Conservation (phyloP, 495 filamentous ascomycete genomes). For the Geopyxis carbonaria region DNA sequence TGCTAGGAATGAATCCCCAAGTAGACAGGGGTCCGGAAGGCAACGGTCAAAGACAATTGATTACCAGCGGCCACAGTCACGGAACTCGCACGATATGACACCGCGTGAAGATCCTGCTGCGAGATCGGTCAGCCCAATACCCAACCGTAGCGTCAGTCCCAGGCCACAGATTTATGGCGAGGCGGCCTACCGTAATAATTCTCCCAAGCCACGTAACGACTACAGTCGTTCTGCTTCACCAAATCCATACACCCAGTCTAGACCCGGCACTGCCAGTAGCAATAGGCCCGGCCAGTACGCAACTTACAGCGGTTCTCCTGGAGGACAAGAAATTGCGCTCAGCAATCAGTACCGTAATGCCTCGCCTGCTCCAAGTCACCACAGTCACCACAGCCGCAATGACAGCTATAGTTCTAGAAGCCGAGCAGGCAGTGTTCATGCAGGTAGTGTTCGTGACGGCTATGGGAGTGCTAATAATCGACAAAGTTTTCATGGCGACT, state of each 20-base stretch:
- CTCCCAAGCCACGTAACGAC: slow-evolving; percentile 17
- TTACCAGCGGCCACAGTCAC: slow-evolving; percentile 15
- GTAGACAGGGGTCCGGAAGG: slow-evolving; percentile 24
- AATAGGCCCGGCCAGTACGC: slow-evolving; percentile 17
- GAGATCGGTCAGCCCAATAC: slow-evolving; percentile 28
- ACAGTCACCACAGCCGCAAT: slow-evolving; percentile 24
- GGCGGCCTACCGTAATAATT: slow-evolving; percentile 16
- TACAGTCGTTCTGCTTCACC: slow-evolving; percentile 22
- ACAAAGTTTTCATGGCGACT: slow-evolving; percentile 24
- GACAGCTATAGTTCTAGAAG: slow-evolving; percentile 39
- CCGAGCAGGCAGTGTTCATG: slow-evolving; percentile 1
- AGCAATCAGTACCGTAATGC: slow-evolving; percentile 17
- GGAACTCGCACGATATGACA: slow-evolving; percentile 25
- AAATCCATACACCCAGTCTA: slow-evolving; percentile 23
- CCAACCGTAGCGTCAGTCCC: slow-evolving; percentile 40
- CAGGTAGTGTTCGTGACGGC: slow-evolving; percentile 12
- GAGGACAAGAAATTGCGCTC: slow-evolving; percentile 20
- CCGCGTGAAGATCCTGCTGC: slow-evolving; percentile 23
- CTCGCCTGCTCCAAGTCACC: slow-evolving; percentile 20
- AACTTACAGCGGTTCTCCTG: slow-evolving; percentile 20
- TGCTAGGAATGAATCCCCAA: slow-evolving; percentile 21
- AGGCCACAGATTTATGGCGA: slow-evolving; percentile 30
- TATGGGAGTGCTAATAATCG: slow-evolving; percentile 20
- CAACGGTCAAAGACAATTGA: slow-evolving; percentile 22
- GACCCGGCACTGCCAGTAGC: slow-evolving; percentile 21